A percentile compares a stretch with the other conserved stretches of the same genome.
Evolutionary conservation across 1,284 basidiomycete species (phyloP).

Genomic region (Chiua sp.): DNA sequence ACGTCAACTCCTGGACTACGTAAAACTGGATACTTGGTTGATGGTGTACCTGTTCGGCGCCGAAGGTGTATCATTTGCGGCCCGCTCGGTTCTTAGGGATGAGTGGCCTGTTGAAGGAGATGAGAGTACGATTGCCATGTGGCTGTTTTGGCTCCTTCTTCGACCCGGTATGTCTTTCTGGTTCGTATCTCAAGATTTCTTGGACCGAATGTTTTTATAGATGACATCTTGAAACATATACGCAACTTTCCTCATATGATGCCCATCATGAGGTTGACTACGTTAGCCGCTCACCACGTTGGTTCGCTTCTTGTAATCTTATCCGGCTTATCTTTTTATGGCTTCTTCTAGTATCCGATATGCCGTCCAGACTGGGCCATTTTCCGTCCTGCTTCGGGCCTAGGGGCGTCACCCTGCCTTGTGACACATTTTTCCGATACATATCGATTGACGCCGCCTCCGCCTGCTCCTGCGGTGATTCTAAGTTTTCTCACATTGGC

Average conservation of each 20-base stretch:
- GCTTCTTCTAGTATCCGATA: constrained; percentile 57
- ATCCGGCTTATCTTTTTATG: constrained; percentile 2
- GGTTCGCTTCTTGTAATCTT: constrained; percentile 25
- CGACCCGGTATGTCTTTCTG: constrained; percentile 53
- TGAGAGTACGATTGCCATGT: constrained; percentile 65
- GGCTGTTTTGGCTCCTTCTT: constrained; percentile 76
- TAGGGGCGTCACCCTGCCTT: constrained; percentile 23
- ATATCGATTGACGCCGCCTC: constrained; percentile 53
- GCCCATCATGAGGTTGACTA: constrained; percentile 61
- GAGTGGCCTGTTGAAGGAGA: constrained; percentile 63
- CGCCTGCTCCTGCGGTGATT: constrained; percentile 70
- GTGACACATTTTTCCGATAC: constrained; percentile 49
- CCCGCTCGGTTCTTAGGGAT: constrained; percentile 40
- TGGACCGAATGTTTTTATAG: constrained; percentile 39
- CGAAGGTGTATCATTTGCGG: constrained; percentile 50
- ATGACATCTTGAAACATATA: constrained; percentile 42
- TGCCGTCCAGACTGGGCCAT: constrained; percentile 62
- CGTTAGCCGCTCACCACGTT: constrained; percentile 71
- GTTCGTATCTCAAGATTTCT: not conserved
- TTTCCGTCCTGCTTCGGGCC: constrained; percentile 47
- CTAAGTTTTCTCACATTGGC: constrained; percentile 66
- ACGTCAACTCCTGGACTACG: constrained; percentile 64
- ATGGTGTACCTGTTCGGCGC: constrained; percentile 58
- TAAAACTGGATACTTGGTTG: constrained; percentile 53
- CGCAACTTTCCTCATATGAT: constrained; percentile 48